Conservation (phyloP, 768 basidiomycete genomes). For the Russula vinacea region DNA sequence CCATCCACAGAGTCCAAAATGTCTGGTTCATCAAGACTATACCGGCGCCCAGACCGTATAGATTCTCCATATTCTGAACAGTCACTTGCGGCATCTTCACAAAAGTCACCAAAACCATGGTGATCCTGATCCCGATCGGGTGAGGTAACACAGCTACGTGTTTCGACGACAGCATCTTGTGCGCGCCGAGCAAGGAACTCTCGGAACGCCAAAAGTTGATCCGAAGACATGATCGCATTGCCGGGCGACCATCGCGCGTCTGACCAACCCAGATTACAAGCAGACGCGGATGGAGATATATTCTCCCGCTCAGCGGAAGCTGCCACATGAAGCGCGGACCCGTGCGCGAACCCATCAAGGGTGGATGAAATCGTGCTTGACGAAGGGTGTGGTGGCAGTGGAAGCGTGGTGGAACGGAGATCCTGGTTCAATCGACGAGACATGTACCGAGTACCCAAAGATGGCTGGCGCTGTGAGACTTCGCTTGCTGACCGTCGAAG, state of each 20-base stretch:
- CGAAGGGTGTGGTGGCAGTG: not conserved
- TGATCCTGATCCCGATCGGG: not conserved
- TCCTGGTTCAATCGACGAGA: not conserved
- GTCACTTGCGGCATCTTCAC: constrained; percentile 25
- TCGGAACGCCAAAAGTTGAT: constrained; percentile 20
- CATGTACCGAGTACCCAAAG: not conserved
- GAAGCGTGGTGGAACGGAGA: not conserved
- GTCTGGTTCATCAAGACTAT: not conserved
- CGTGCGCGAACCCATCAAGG: constrained; percentile 5
- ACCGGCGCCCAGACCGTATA: not conserved
- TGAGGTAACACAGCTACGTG: not conserved
- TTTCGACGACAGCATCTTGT: constrained; percentile 13
- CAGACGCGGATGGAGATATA: not conserved
- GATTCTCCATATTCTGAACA: constrained; percentile 23
- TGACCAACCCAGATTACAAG: not conserved
- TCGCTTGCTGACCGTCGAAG: constrained; percentile 20
- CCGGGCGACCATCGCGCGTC: constrained; percentile 3
- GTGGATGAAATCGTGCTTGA: not conserved
- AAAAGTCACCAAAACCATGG: not conserved
- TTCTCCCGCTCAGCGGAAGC: not conserved
- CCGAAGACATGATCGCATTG: constrained; percentile 15
- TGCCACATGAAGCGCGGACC: not conserved
- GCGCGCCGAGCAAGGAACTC: constrained; percentile 22
- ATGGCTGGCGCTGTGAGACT: not conserved
- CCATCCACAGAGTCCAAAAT: not conserved